These are phyloP conservation scores for Penicillium turbatum DNA, from an alignment of 495 filamentous ascomycete species.

Conservation along the genomic window DNA sequence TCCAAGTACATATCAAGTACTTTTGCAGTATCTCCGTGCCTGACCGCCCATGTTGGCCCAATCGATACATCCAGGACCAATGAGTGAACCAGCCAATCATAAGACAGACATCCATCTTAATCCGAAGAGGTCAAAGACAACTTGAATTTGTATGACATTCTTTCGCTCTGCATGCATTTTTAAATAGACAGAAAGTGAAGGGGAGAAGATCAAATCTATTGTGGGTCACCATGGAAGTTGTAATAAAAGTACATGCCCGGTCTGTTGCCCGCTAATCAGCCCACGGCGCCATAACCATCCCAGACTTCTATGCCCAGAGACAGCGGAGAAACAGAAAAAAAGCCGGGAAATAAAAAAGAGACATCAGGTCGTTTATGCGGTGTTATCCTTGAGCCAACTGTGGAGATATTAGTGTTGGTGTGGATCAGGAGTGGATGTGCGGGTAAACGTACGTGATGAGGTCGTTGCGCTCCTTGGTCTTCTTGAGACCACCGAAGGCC, in stretches of 20 bases:
- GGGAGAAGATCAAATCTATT: constrained; percentile 29
- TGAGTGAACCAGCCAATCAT: not conserved
- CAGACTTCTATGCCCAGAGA: constrained; percentile 18
- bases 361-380: constrained; percentile 48
- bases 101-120: not conserved
- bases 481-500: constrained; percentile 99
- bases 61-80: not conserved
- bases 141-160: not conserved
- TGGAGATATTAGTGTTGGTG: not conserved
- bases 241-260: constrained; percentile 44
- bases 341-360: constrained; percentile 15
- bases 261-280: constrained; percentile 25
- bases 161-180: constrained; percentile 7
- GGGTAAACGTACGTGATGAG: constrained; percentile 79
- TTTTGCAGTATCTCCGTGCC: not conserved
- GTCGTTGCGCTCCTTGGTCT: constrained; percentile 98
- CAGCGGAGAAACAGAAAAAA: constrained; percentile 19
- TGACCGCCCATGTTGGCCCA: constrained; percentile 12
- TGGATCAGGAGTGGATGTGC: not conserved
- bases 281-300: constrained; percentile 26
- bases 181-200: constrained; percentile 1
- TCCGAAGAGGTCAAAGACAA: not conserved
- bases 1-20: not conserved
- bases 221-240: constrained; percentile 24
- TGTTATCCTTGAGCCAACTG: constrained; percentile 64